A percentile compares a stretch with the other conserved stretches of the same genome.
Conservation (phyloP, 2,329 filamentous ascomycete genomes). For the Mariannaea sp. region DNA sequence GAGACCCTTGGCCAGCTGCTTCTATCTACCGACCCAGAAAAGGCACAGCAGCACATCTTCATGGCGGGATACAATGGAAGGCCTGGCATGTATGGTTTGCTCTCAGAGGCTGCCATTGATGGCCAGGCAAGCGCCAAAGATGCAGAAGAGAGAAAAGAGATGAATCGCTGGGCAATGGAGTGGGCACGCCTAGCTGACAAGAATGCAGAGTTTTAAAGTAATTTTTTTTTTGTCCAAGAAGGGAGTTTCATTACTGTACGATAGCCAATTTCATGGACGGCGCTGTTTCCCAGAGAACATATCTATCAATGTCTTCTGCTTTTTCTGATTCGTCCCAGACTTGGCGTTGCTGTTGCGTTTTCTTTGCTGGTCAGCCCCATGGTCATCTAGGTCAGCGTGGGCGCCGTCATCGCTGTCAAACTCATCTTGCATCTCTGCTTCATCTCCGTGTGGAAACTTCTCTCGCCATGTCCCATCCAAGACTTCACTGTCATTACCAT, state of each 20-base stretch:
- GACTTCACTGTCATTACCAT: constrained; percentile 66
- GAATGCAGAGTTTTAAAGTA: constrained; percentile 28
- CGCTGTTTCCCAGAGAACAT: background rate
- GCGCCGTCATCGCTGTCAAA: constrained; percentile 43
- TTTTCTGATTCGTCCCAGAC: constrained; percentile 32
- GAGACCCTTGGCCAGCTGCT: constrained; percentile 37
- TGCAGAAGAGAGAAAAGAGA: constrained; percentile 25
- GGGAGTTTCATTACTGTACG: background rate
- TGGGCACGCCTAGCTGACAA: constrained; percentile 41
- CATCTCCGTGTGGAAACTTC: constrained; percentile 47
- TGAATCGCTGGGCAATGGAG: constrained; percentile 41
- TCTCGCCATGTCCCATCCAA: constrained; percentile 62
- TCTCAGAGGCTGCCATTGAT: constrained; percentile 40
- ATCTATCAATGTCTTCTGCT: constrained; percentile 28
- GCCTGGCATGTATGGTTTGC: constrained; percentile 34
- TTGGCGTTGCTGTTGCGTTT: constrained; percentile 2
- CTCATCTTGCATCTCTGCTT: constrained; percentile 48
- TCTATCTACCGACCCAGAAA: constrained; percentile 26
- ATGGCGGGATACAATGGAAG: constrained; percentile 34
- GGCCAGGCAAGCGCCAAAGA: constrained; percentile 23
- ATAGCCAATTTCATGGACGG: background rate
- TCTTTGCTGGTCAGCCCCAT: constrained; percentile 20
- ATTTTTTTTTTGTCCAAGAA: background rate
- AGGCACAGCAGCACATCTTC: constrained; percentile 36
- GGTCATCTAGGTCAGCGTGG: constrained; percentile 39